Evolutionary conservation across 495 filamentous ascomycete genomes (phyloP).

Genomic region (Penicillium canescens): DNA sequence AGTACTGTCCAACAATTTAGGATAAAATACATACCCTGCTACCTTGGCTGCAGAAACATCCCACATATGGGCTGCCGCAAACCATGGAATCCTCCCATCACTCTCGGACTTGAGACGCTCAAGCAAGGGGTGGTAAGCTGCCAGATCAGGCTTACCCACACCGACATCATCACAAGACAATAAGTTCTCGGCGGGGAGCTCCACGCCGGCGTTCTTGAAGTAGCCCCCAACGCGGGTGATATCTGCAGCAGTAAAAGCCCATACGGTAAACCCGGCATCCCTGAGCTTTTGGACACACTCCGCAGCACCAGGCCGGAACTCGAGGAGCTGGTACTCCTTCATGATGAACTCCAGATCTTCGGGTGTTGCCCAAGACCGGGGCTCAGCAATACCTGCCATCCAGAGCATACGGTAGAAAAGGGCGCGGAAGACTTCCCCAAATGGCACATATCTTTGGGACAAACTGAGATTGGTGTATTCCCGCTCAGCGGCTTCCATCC

Average conservation of each 20-base stretch:
- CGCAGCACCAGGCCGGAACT: conserved; percentile 26
- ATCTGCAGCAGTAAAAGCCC: conserved; percentile 44
- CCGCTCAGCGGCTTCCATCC: conserved; percentile 43
- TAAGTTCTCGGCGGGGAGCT: conserved; percentile 37
- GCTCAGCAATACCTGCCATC: conserved; percentile 29
- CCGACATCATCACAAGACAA: conserved; percentile 30
- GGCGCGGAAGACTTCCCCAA: conserved; percentile 28
- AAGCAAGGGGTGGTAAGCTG: conserved; percentile 27
- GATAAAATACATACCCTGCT: conserved; percentile 23
- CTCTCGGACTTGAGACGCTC: conserved; percentile 21
- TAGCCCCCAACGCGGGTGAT: conserved; percentile 34
- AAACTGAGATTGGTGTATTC: conserved; percentile 45
- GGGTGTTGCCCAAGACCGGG: conserved; percentile 29
- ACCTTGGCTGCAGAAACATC: conserved; percentile 36
- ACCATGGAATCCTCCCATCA: conserved; percentile 30
- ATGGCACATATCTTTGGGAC: conserved; percentile 29
- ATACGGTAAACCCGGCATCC: conserved; percentile 40
- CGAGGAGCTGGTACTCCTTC: conserved; percentile 26
- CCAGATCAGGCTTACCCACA: conserved; percentile 34
- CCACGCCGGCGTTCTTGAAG: conserved; percentile 33
- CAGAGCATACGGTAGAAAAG: conserved; percentile 40
- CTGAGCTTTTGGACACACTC: conserved; percentile 38
- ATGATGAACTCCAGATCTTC: conserved; percentile 32
- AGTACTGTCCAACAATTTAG: background rate
- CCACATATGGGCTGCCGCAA: conserved; percentile 42